A percentile compares a stretch with the other conserved stretches of the same genome.
Evolutionary conservation across 768 basidiomycete genomes (phyloP).

Genomic region (Panus rudis): DNA sequence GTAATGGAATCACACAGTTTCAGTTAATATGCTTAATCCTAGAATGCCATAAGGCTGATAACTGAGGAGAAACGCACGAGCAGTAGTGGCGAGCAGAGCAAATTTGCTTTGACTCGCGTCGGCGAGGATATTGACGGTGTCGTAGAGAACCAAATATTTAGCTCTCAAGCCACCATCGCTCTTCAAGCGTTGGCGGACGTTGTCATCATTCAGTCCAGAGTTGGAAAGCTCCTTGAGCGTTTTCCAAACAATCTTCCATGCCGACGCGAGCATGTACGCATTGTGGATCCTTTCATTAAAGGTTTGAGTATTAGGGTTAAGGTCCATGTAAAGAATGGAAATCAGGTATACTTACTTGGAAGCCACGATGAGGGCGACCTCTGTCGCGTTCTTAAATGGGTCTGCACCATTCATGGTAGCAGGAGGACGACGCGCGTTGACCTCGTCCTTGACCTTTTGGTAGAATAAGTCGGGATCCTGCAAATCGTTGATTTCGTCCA

Average conservation of each 20-base stretch:
- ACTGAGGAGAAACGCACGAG: conserved; percentile 48
- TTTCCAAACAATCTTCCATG: conserved; percentile 69
- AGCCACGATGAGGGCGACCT: conserved; percentile 52
- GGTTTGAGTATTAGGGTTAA: no score
- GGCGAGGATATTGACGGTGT: conserved; percentile 55
- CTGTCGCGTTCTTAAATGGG: conserved; percentile 32
- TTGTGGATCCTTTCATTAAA: conserved; percentile 66
- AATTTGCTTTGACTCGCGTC: conserved; percentile 58
- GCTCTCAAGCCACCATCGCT: conserved; percentile 43
- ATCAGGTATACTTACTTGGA: conserved; percentile 39
- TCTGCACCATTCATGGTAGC: conserved; percentile 10
- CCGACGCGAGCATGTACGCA: conserved; percentile 73
- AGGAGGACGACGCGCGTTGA: conserved; percentile 41
- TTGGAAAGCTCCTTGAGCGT: conserved; percentile 48
- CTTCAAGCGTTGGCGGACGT: conserved; percentile 47
- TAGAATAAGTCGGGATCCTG: conserved; percentile 61
- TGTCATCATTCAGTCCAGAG: conserved; percentile 46
- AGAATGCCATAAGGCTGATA: conserved; percentile 1
- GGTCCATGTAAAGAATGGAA: not conserved
- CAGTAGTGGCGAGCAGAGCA: conserved; percentile 60
- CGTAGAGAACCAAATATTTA: conserved; percentile 56
- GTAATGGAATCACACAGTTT: conserved; percentile 3
- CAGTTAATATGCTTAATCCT: no score
- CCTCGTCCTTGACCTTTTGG: conserved; percentile 47
- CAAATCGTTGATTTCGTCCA: conserved; percentile 64